Conservation (phyloP, 257 asterid species). For the Nicotiana undulata region DNA sequence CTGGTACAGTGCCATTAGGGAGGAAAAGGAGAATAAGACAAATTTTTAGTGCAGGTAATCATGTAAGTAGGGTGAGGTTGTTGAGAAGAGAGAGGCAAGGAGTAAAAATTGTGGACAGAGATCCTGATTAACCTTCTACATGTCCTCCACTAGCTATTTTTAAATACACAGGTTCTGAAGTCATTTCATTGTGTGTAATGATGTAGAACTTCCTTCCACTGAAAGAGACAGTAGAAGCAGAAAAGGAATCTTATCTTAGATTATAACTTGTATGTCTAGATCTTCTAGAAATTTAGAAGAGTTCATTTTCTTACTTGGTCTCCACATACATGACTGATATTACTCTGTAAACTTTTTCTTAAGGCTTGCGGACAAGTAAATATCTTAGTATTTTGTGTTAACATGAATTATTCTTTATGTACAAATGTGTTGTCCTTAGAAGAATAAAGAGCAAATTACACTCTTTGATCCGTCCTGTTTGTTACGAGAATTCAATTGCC, state of each 20-base stretch:
- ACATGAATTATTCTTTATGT: not conserved
- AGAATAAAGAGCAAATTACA: not conserved
- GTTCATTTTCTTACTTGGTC: not conserved
- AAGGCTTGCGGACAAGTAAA: not conserved
- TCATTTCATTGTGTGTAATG: constrained; percentile 9
- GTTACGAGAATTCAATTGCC: not conserved
- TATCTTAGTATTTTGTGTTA: not conserved
- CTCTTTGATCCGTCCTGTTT: not conserved
- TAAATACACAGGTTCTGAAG: not conserved
- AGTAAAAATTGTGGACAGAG: constrained; percentile 40
- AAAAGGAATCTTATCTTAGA: not conserved
- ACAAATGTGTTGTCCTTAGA: not conserved
- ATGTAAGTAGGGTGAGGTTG: constrained; percentile 48
- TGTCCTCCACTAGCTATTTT: not conserved
- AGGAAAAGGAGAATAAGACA: constrained; percentile 36
- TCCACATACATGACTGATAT: not conserved
- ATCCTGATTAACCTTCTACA: constrained; percentile 1
- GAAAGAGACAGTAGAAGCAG: not conserved
- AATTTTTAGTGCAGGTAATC: constrained; percentile 28
- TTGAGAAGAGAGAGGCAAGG: constrained; percentile 57
- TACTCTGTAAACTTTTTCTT: not conserved
- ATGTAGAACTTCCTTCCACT: not conserved
- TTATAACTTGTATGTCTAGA: not conserved
- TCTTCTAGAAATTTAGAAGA: not conserved
- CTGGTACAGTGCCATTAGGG: constrained; percentile 9